These are phyloP conservation scores for Penicillium hesseltinei DNA, from an alignment of 2,329 filamentous ascomycete species.

Conservation along the genomic window DNA sequence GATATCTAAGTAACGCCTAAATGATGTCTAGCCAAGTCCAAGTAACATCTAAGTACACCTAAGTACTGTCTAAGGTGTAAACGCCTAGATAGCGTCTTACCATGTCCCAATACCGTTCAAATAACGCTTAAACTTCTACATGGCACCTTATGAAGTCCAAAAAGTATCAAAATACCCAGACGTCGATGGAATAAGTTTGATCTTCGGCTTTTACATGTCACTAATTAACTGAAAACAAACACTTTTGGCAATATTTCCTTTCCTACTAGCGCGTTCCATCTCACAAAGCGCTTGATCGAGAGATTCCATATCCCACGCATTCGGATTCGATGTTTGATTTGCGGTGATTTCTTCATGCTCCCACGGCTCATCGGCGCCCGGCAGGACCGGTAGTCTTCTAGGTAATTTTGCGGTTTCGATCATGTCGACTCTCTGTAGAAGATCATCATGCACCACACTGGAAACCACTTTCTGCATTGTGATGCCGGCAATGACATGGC, in stretches of 20 bases:
- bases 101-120: too few species aligned
- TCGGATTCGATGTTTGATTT: neutral
- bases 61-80: too few species aligned
- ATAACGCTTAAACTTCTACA: neutral
- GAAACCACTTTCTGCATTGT: slow-evolving; percentile 19
- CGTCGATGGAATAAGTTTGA: neutral
- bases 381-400: slow-evolving; percentile 8
- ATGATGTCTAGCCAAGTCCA: too few species aligned
- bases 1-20: neutral
- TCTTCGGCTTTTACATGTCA: slow-evolving; percentile 11
- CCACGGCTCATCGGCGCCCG: slow-evolving; percentile 13
- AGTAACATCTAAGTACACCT: too few species aligned
- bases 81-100: too few species aligned
- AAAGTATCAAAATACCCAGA: neutral
- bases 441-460: slow-evolving; percentile 14
- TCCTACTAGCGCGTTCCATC: slow-evolving; percentile 15
- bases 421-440: slow-evolving; percentile 14
- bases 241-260: slow-evolving; percentile 13
- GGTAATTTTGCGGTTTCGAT: slow-evolving; percentile 9
- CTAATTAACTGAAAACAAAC: slow-evolving; percentile 23
- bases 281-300: slow-evolving; percentile 18
- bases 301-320: slow-evolving; percentile 15
- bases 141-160: neutral
- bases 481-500: slow-evolving; percentile 21
- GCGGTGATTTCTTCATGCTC: slow-evolving; percentile 6